Evolutionary conservation across 495 filamentous ascomycete genomes (phyloP), one percentile per base, ranked within the genome.

Genomic region (Xylaria grammica): DNA sequence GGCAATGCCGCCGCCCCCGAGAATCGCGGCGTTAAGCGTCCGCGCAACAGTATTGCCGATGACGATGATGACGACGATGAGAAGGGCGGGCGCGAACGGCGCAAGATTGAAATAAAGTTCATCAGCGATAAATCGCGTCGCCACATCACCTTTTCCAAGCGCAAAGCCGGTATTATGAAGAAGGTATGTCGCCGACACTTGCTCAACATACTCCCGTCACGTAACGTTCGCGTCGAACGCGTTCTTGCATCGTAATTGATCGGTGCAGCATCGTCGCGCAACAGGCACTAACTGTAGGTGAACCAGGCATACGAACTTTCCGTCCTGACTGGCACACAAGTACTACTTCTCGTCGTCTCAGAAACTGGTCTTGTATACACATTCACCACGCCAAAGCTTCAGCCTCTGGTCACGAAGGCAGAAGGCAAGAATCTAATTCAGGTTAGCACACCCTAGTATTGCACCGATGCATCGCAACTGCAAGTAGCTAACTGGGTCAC

Each of bases 81-180:
- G 75, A 97, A 97, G 90, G 92, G 92, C 60, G 92, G 93, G 74
- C 96, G 95, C 83, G 95, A 99, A 86, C 89, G 95, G 73, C 86
- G 95, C 78, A 99, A 99, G 89, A 99, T 99, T 72, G 95, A 99
- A 82, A 99, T 99, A 83, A 99, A 99, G 86, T 99, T 99, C 81
- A 99, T 99, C 75, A 93, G 94, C 79, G 95, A 99, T 82, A 99
- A 99, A 85, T 98, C 95, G 82, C 93, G 95, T 83, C 91, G 95
- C 61, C 95, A 99, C 84, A 99, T 99, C 78, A 99, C 95, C 67
- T 99, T 99, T 80, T 98, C 96, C 67, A 99, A 99, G 89, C 93
- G 95, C 78, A 99, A 99, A 86, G 95, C 95, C 63, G 95, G 95
- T 72, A 99, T 99, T 81, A 99, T 99, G 95, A 99, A 99, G 87